Base-by-base conservation (phyloP, 257 asterid genomes). In the Nicotiana undulata region DNA sequence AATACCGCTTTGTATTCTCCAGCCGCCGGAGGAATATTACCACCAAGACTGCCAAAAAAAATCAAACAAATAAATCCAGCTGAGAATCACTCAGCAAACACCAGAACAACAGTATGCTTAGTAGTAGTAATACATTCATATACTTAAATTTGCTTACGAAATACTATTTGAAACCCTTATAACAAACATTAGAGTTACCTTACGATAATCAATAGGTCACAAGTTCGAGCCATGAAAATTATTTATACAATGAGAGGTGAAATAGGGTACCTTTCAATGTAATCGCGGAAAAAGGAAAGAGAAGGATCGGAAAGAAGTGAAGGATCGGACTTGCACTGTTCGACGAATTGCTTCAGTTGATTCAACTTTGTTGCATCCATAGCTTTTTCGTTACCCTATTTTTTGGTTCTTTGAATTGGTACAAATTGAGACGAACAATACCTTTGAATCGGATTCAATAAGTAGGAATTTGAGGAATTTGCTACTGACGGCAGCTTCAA, bases 221-320 rank as follows among this genome's bases (percentile, higher is more conserved):
- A 11, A 5, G 0, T 49, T 37, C 46, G 46, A 37, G 46, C 3
- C 2, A 37, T 49, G 0, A 49, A 49, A 49, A 49, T 49, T 49
- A 49, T 49, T 0, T 49, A 49, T 37, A 49, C 11, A 49, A 46
- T 9, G 3, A 51, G 3, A 51, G 55, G 13, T 13, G 4, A 51
- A 32, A 18, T 13, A 11, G 1, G 5, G 1, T 68, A 95, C 98
- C 97, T 92, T 79, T 96, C 92, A 79, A 96, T 82, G 90, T 90
- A 96, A 1, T 90, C 90, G 4, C 91, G 87, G 90, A 95, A 93
- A 80, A 95, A 95, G 40, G 91, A 81, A 78, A 93, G 96, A 5
- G 96, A 89, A 3, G 99, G 97, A 83, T 95, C 93, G 61, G 84
- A 59, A 81, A 95, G 94, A 74, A 91, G 9, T 51, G 95, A 86